These are phyloP conservation scores for Zychaea mexicana DNA, from an alignment of 371 early-diverging fungal species.

Conservation along the genomic window DNA sequence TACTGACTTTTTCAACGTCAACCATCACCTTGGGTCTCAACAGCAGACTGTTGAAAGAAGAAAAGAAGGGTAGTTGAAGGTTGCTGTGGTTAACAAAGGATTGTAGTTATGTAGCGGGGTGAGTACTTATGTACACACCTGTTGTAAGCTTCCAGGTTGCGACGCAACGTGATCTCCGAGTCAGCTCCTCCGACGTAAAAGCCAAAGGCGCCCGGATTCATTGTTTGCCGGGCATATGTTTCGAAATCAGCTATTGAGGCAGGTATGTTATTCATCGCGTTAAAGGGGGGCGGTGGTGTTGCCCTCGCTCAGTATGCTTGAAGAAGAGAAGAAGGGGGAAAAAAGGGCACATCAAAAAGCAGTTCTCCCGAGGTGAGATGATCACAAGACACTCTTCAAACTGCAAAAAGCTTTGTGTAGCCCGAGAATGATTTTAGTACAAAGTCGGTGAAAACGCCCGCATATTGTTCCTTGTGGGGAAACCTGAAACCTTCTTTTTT, in stretches of 20 bases:
- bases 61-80: no score
- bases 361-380: not conserved
- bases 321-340: not conserved
- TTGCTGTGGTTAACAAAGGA: no score
- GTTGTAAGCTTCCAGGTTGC: slow-evolving; percentile 22
- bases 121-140: slow-evolving; percentile 17
- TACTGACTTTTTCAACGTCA: slow-evolving; percentile 24
- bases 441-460: not conserved
- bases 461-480: not conserved
- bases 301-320: no score
- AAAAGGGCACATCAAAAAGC: not conserved
- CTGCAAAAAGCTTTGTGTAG: not conserved
- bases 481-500: no score
- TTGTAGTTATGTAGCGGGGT: no score
- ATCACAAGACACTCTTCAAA: not conserved
- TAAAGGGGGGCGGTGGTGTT: no score
- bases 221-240: slow-evolving; percentile 13
- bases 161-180: slow-evolving; percentile 15
- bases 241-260: slow-evolving; percentile 27
- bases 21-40: slow-evolving; percentile 27
- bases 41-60: slow-evolving; percentile 20
- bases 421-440: not conserved
- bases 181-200: slow-evolving; percentile 25
- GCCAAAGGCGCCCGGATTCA: slow-evolving; percentile 16
- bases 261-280: slow-evolving; percentile 6